Evolutionary conservation across 2,329 filamentous ascomycete species (phyloP), one percentile per base, ranked within the genome.

Genomic region (Colletotrichum kahawae): DNA sequence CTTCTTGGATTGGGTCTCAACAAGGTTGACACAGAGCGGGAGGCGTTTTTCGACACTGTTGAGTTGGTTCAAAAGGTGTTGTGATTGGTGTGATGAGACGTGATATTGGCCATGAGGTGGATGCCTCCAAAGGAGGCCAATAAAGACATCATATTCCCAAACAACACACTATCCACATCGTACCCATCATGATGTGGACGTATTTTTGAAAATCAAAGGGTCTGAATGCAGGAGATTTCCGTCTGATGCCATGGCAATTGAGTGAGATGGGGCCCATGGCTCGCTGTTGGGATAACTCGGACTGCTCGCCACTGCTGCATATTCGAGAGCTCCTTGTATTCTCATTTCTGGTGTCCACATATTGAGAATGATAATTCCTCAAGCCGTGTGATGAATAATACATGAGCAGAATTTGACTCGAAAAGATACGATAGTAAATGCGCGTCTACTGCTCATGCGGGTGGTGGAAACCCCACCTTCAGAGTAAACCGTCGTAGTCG

Each of bases 1-100:
- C 85, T 94, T 12, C 82, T 93, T 4, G 92, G 92, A 0, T 83
- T 94, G 10, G 92, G 92, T 1, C 79, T 93, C 71, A 85, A 85
- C 36, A 89, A 86, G 75, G 82, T 87, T 2, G 87, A 89, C 57
- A 84, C 86, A 7, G 86, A 87, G 34, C 86, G 90, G 16, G 90
- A 92, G 67, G 86, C 88, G 0, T 93, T 93, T 79, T 92, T 93
- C 79, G 92, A 93, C 78, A 82, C 94, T 7, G 82, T 94, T 56
- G 92, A 94, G 78, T 83, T 94, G 57, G 87, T 91, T 14, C 88
- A 91, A 75, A 89, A 90, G 77, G 88, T 92, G 12, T 78, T 92
- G 7, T 92, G 78, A 51, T 18, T 18, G 13, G 5, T 9, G 33
- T 12, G 14, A 38, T 27, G 14, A 63, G 36, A 38, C 2, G 6